Evolutionary conservation across 2,329 filamentous ascomycete genomes (phyloP), one percentile per base, ranked within the genome.

Genomic region (Xylariaceae sp.): DNA sequence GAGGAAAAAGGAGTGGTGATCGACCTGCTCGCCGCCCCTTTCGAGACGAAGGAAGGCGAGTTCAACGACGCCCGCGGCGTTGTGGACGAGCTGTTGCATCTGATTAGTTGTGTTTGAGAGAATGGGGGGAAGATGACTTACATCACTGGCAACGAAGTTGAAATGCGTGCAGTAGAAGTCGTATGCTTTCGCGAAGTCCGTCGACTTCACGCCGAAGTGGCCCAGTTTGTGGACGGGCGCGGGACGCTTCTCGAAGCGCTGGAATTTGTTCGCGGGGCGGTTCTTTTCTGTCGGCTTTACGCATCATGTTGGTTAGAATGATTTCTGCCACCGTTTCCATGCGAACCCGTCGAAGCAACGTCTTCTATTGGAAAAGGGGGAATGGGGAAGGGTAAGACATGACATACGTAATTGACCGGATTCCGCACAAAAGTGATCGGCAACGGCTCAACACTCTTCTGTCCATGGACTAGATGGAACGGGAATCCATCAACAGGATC

Each of bases 381-480:
- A 13, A 3, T 3, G 15, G 37, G 30, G 15, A 6, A 30, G n/a
- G 49, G 18, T 2, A 34, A 35, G 9, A 4, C 7, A 13, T 37
- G 4, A 23, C 73, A 67, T 58, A 74, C 73, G 69, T 77, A 79
- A 73, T 84, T 77, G 70, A 80, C 69, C 62, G 77, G 69, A 56
- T 78, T 58, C 56, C 77, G 67, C 2, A 76, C 72, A 56, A 78
- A 73, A 35, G 74, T 74, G 2, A 74, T 73, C 42, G 74, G 69
- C 23, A 71, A 52, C 55, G 72, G 70, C 55, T 76, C 73, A 0
- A 73, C 74, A 3, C 67, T 68, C 5, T 70, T 69, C 69, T 87
- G 83, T 1, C 81, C 83, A 63, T 80, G 73, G 1, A 87, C 77
- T 0, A 87, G 74, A 66, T 85, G 82, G 66, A 86, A 78, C 1